phyloP scores from a whole-genome alignment of 2,329 filamentous ascomycete species.

The Tolypocladium ovalisporum region DNA sequence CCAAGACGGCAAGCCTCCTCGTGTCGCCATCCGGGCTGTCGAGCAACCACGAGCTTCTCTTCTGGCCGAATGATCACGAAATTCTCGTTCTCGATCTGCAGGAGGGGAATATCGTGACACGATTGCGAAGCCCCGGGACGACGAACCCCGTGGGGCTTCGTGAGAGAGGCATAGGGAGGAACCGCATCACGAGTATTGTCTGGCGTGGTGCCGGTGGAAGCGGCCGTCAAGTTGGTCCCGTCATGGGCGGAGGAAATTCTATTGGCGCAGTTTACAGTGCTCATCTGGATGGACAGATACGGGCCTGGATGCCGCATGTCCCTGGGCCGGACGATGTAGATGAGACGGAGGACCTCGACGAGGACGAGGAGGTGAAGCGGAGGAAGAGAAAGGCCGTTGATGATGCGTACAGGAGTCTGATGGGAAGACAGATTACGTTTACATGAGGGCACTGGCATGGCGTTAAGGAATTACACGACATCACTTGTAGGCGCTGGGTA shows the following conservation, averaged over 20 bases:
- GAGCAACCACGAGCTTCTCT: slow-evolving; percentile 51
- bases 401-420: slow-evolving; percentile 68
- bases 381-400: slow-evolving; percentile 70
- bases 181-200: slow-evolving; percentile 61
- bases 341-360: slow-evolving; percentile 29
- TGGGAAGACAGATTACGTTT: slow-evolving; percentile 60
- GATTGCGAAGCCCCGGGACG: slow-evolving; percentile 55
- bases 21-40: slow-evolving; percentile 50
- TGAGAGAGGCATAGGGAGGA: slow-evolving; percentile 45
- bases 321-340: slow-evolving; percentile 39
- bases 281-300: slow-evolving; percentile 75
- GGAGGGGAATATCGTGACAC: slow-evolving; percentile 61
- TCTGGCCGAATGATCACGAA: slow-evolving; percentile 75
- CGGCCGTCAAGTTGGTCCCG: slow-evolving; percentile 43
- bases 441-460: slow-evolving; percentile 12
- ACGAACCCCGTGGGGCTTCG: slow-evolving; percentile 27
- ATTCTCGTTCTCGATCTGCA: slow-evolving; percentile 72
- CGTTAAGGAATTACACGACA: not conserved
- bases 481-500: not conserved
- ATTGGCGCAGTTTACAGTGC: slow-evolving; percentile 61
- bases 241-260: slow-evolving; percentile 45
- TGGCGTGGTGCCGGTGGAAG: slow-evolving; percentile 59
- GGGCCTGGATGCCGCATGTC: slow-evolving; percentile 60
- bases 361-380: slow-evolving; percentile 34
- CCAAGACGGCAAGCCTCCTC: slow-evolving; percentile 51